Conservation (phyloP, 1,284 basidiomycete genomes). For the Fistulinella staudtii region DNA sequence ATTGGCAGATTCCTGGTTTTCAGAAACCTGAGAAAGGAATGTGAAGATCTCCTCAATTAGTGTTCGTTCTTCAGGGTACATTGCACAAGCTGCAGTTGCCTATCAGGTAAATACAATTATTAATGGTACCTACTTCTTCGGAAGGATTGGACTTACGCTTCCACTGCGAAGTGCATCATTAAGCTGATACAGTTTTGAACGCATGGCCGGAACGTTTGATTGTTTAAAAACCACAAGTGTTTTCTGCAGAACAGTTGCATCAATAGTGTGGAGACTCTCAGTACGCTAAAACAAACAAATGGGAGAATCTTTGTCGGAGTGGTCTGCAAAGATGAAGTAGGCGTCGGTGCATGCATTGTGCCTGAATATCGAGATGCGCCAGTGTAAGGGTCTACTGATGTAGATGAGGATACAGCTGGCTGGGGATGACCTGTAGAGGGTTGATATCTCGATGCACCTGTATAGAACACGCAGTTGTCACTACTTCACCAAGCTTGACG, state of each 20-base stretch:
- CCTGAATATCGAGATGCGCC: conserved; percentile 40
- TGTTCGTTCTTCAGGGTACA: conserved; percentile 64
- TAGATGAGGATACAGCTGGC: conserved; percentile 18
- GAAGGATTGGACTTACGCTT: conserved; percentile 46
- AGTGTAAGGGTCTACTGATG: conserved; percentile 39
- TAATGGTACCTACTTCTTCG: neutral
- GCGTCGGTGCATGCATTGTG: conserved; percentile 26
- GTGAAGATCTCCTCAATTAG: conserved; percentile 64
- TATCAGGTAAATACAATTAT: conserved; percentile 27
- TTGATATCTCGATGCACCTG: conserved; percentile 34
- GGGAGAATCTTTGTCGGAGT: conserved; percentile 49
- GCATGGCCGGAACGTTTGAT: conserved; percentile 86
- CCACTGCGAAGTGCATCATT: conserved; percentile 68
- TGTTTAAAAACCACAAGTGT: conserved; percentile 76
- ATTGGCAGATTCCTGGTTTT: conserved; percentile 37
- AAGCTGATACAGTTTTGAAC: conserved; percentile 79
- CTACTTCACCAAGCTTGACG: conserved; percentile 12
- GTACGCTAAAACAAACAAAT: conserved; percentile 42
- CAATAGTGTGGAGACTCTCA: neutral
- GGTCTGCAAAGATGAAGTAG: conserved; percentile 22
- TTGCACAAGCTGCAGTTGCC: conserved; percentile 64
- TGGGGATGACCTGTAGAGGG: conserved; percentile 10
- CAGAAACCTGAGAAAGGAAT: conserved; percentile 54
- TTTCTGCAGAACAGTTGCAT: conserved; percentile 34
- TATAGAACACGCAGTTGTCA: no score